A percentile compares a stretch with the other conserved stretches of the same genome.
Evolutionary conservation across 495 filamentous ascomycete genomes (phyloP).

Genomic region (Lentithecium fluviatile): DNA sequence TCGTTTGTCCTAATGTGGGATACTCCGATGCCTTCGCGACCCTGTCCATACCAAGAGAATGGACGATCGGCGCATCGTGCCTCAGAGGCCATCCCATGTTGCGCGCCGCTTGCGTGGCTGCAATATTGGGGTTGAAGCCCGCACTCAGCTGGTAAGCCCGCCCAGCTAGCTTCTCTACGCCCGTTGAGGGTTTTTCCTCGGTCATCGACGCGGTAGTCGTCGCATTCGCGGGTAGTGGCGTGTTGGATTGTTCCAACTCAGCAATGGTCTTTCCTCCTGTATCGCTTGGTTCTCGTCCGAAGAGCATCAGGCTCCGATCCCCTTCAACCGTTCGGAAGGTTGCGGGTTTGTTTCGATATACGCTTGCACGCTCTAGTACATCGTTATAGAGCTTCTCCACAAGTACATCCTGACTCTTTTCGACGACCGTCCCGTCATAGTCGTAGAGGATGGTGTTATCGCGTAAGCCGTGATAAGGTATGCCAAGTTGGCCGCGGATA

Average conservation of each 20-base stretch:
- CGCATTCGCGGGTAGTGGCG: slow-evolving; percentile 40
- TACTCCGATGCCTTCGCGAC: slow-evolving; percentile 57
- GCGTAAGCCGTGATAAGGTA: slow-evolving; percentile 78
- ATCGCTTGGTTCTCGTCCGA: slow-evolving; percentile 70
- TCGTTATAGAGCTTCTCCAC: slow-evolving; percentile 92
- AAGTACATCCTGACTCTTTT: slow-evolving; percentile 74
- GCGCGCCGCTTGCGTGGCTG: slow-evolving; percentile 60
- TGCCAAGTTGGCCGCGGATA: slow-evolving; percentile 83
- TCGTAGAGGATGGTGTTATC: slow-evolving; percentile 91
- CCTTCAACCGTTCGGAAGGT: slow-evolving; percentile 74
- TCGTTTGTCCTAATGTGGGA: slow-evolving; percentile 81
- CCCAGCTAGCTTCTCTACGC: slow-evolving; percentile 48
- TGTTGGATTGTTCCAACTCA: slow-evolving; percentile 64
- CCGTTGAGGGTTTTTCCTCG: slow-evolving; percentile 37
- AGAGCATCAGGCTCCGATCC: slow-evolving; percentile 77
- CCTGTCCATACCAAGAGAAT: slow-evolving; percentile 71
- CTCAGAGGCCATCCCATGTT: slow-evolving; percentile 80
- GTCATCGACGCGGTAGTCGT: slow-evolving; percentile 36
- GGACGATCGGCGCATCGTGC: slow-evolving; percentile 58
- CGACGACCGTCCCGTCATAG: slow-evolving; percentile 74
- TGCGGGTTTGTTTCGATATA: slow-evolving; percentile 75
- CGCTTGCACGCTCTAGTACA: slow-evolving; percentile 83
- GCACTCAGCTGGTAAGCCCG: slow-evolving; percentile 41
- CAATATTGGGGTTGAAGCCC: slow-evolving; percentile 46
- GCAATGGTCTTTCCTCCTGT: slow-evolving; percentile 71